Evolutionary conservation across 2,329 filamentous ascomycete species (phyloP), one percentile per base, ranked within the genome.

Genomic region (Cryphonectria parasitica): DNA sequence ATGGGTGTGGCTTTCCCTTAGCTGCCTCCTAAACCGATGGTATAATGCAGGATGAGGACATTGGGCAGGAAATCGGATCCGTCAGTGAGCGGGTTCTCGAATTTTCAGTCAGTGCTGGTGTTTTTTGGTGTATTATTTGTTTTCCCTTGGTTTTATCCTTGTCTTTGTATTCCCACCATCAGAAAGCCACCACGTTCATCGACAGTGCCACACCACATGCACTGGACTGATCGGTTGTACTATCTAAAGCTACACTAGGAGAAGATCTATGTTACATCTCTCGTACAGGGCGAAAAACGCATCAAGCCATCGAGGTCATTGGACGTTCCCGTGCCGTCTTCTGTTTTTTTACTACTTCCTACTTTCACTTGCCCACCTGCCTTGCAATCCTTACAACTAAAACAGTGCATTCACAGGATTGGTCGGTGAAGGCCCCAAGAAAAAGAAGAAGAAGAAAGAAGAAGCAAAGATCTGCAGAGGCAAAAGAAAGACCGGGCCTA

Each of bases 241-340:
- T 45, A 39, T 69, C 52, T n/a, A 34, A 25, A 25, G 52, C 54
- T 34, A 49, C 67, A 54, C 62, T 71, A 69, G 28, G 22, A 31
- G 28, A 36, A 39, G 31, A 36, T 49, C 43, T 45, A 49, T 68
- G 28, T 60, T 63, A 49, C 45, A 64, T 58, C 31, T 31, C 31
- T 36, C 56, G 56, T 56, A 56, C 31, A 36, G 28, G 25, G n/a
- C 28, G 54, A 28, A 31, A 58, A 58, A n/a, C 2, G 0, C 10
- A 49, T n/a, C 45, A 49, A 49, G 45, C 45, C 45, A 49, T 49
- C 45, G 45, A 49, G 45, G 45, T 49, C 45, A 49, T 49, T 49
- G 45, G 22, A 19, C 45, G 3, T n/a, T n/a, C 5, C 8, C 22
- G 45, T 49, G 45, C 45, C 45, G 45, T 49, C 45, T 45, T 49